Evolutionary conservation across 257 asterid species (phyloP), one percentile per base, ranked within the genome.

Genomic region (Solanum raphanifolium): DNA sequence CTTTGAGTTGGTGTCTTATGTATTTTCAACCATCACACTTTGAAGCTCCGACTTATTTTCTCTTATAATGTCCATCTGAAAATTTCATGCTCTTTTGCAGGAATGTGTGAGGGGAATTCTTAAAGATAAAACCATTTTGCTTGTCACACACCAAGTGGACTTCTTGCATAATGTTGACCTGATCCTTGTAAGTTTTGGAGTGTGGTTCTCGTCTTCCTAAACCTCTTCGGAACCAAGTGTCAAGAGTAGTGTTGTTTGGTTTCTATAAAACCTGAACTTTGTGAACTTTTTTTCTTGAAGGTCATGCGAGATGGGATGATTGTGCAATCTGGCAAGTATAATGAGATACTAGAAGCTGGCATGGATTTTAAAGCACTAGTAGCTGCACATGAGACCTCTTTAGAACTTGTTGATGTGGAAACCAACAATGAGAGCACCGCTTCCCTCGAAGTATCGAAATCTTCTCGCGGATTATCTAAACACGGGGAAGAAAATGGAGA

Each of bases 81-180:
- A 72, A 41, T 73, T 48, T 27, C 48, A 41, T 39, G 35, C 29
- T 88, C 58, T 88, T 75, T 73, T 90, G 89, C 95, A 97, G 99
- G 98, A 97, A 90, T 95, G 99, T 68, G 94, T 96, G 43, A 92
- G 98, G 88, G 98, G 99, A 88, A 91, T 91, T 79, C 98, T 97
- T 23, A 91, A 91, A 88, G 93, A 87, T 91, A 97, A 97, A 92
- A 97, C 99, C 18, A 84, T 94, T 39, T 75, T 97, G 52, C 98
- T 97, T 29, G 99, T 97, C 21, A 97, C 99, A 0, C 99, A 97
- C 93, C 99, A 97, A 97, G 98, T 97, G 15, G 99, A 97, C 91
- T 97, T 97, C 97, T 92, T 97, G 93, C 99, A 94, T 85, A 97
- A 97, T 39, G 98, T 95, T 83, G 99, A 97, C 90, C 94, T 90